phyloP scores from a whole-genome alignment of 2,329 filamentous ascomycete genomes.

The Fonsecaea pugnacius region DNA sequence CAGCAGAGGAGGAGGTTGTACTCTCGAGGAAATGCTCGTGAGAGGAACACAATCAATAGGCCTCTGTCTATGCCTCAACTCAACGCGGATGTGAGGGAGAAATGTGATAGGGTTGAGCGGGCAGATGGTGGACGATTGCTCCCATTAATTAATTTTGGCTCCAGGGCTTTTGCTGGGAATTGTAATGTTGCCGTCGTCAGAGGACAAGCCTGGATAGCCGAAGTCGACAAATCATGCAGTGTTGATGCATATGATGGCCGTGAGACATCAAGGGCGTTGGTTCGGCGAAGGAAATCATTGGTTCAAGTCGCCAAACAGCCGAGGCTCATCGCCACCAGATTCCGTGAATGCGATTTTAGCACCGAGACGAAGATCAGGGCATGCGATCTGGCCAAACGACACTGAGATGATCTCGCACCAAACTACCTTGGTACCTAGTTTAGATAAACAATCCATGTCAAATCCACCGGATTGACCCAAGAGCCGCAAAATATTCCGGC shows the following conservation, averaged over 20 bases:
- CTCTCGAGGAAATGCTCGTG: background rate
- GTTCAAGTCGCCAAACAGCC: conserved; percentile 6
- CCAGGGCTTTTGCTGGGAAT: background rate
- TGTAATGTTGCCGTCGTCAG: background rate
- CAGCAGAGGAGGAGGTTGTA: background rate
- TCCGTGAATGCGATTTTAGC: background rate
- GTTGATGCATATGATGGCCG: background rate
- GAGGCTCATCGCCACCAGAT: conserved; percentile 7
- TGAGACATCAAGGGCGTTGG: conserved; percentile 10
- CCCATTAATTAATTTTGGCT: background rate
- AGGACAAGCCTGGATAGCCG: background rate
- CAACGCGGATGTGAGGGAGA: background rate
- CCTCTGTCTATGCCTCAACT: background rate
- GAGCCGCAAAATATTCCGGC: background rate
- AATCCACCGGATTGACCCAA: background rate
- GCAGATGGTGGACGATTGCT: background rate
- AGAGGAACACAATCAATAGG: background rate
- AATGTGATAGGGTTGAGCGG: background rate
- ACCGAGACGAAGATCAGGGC: background rate
- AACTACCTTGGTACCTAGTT: background rate
- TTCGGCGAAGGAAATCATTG: conserved; percentile 9
- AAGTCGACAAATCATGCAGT: background rate
- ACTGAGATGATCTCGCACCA: background rate
- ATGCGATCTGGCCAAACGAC: background rate
- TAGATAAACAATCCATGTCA: background rate